Base-by-base conservation (phyloP, 768 basidiomycete species). In the button mushroom (Agaricus bisporus) region DNA sequence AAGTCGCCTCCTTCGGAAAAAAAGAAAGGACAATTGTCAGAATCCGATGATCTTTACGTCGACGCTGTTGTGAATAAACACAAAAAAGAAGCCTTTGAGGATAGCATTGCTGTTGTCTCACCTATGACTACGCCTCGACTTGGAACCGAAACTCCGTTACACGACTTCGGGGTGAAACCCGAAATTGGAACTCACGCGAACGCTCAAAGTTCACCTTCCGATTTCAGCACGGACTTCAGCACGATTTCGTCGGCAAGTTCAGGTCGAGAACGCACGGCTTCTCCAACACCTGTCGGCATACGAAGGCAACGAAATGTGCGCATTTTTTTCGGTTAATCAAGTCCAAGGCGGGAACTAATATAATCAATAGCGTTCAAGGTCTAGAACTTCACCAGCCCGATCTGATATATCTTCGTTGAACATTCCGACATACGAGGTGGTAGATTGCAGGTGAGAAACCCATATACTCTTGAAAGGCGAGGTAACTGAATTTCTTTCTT, bases 361-460 rank as follows among this genome's bases (percentile, higher is more conserved):
- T 35, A 41, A 41, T 8, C 4, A 9, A 46, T 12, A 51, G 35
- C 42, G 56, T n/a, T 50, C 42, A 18, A 41, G 37, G 22, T 55
- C 44, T 26, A 57, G 44, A 36, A 49, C 29, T 28, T 47, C 47
- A 11, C 44, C 35, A 18, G 25, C 26, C 22, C 48, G 48, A 26
- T 53, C 46, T 29, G 51, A 51, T 6, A 49, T 42, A 60, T 63
- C 46, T 48, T 39, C 46, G 6, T 14, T 57, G 48, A 48, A 41
- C 39, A 46, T 49, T 10, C 51, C 54, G 10, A 55, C 49, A 5
- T 66, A 60, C 43, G 62, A 51, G 8, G 48, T 64, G 12, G 66
- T 58, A n/a, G 60, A 62, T 2, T 62, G 57, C 56, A 68, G 67
- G 64, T 63, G 49, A 35, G 54, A 37, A n/a, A 22, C 22, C 7